phyloP scores from a whole-genome alignment of 306 rosid genomes.

The Elaeagnus macrophylla region DNA sequence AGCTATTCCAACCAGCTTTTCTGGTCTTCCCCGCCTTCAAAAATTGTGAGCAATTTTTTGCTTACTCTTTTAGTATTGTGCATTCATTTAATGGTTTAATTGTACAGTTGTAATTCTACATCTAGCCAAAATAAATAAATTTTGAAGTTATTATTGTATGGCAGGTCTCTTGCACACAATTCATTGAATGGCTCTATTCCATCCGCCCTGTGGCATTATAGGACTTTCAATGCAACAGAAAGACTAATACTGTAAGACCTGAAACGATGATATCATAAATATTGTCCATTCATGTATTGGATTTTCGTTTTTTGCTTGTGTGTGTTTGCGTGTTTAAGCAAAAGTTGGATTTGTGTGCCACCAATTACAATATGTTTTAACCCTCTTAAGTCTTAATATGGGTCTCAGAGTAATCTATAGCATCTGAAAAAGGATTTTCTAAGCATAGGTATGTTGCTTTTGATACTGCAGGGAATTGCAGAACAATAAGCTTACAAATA shows the following conservation, averaged over 20 bases:
- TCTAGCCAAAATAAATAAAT: no score
- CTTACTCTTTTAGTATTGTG: neutral
- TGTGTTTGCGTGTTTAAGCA: neutral
- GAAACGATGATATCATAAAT: neutral
- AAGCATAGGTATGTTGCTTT: constrained; percentile 16
- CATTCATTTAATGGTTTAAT: neutral
- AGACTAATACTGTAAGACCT: constrained; percentile 49
- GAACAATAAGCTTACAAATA: constrained; percentile 44
- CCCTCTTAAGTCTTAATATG: neutral
- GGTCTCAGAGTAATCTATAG: neutral
- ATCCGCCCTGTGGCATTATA: constrained; percentile 42
- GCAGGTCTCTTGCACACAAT: constrained; percentile 53
- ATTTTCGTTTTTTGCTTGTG: neutral
- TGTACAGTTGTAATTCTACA: no score
- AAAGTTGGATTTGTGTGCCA: neutral
- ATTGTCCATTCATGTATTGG: neutral
- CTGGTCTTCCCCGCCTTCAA: constrained; percentile 56
- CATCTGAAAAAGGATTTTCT: constrained; percentile 1
- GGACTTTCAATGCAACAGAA: constrained; percentile 25
- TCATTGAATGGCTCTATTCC: constrained; percentile 41
- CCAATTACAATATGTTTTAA: neutral
- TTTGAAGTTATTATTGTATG: neutral
- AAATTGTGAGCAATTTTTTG: constrained; percentile 46
- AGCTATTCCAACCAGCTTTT: constrained; percentile 44
- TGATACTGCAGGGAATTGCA: constrained; percentile 53